Evolutionary conservation across 2,329 filamentous ascomycete species (phyloP).

Genomic region (Cyphellophora europaea): DNA sequence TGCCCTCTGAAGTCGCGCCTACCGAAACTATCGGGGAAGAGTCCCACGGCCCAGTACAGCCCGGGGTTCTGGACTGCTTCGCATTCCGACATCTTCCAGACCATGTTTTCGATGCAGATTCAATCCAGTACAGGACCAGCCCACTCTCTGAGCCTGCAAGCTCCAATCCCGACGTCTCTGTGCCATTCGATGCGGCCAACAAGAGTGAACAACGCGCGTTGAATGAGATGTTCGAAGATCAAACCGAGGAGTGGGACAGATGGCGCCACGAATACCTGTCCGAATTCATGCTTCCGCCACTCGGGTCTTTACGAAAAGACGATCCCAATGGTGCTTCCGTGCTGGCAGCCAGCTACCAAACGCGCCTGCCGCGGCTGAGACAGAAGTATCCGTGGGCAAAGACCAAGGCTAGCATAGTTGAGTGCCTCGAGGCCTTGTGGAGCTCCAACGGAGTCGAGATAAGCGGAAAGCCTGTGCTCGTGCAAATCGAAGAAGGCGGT

Average conservation of each 20-base stretch:
- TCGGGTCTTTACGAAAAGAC: conserved; percentile 3
- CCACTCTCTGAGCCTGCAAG: background rate
- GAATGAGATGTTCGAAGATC: background rate
- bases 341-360: background rate
- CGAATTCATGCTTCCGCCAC: conserved; percentile 9
- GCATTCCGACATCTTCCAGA: background rate
- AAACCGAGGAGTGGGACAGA: conserved; percentile 10
- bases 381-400: conserved; percentile 9
- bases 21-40: background rate
- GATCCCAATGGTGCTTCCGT: conserved; percentile 4
- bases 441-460: conserved; percentile 8
- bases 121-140: too few species aligned
- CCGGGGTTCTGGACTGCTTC: background rate
- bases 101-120: too few species aligned
- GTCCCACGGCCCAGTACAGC: too few species aligned
- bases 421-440: conserved; percentile 9
- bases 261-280: conserved; percentile 6
- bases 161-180: background rate
- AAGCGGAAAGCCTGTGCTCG: conserved; percentile 20
- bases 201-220: background rate
- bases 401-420: conserved; percentile 7
- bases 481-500: conserved; percentile 18
- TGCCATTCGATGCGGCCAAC: background rate
- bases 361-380: conserved; percentile 10
- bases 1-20: background rate